Base-by-base conservation (phyloP, 345 rosid genomes). In the Eucalyptus erythrocorys region DNA sequence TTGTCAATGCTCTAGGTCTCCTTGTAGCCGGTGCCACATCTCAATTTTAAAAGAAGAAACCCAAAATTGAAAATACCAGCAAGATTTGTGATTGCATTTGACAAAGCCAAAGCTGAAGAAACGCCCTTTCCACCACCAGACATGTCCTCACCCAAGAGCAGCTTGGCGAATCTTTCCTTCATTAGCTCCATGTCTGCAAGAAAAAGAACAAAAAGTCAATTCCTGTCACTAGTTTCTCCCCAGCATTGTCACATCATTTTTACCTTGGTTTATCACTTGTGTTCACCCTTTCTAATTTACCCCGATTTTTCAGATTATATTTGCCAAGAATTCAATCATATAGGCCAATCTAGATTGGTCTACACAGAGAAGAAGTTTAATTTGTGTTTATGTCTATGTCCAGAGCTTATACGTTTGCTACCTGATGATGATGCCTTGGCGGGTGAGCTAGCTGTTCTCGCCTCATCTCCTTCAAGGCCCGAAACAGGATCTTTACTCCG, bases 121-220 rank as follows among this genome's bases (percentile, higher is more conserved):
- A 94, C 96, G 51, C 97, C 96, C 87, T 94, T 95, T 45, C 97
- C 97, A 19, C 96, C 96, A 7, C 97, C 97, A 13, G 97, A 95
- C 97, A 95, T 95, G 55, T 95, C 97, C 92, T 95, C 97, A 45
- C 96, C 97, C 88, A 95, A 66, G 49, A 95, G 95, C 93, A 95
- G 85, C 93, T 94, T 95, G 4, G 94, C 90, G 89, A 95, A 95
- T 91, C 88, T 94, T 61, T 94, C 97, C 95, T 94, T 94, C 95
- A 95, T 94, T 90, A 90, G 24, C 30, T 95, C 96, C 92, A 91
- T 88, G 34, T 93, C 97, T 95, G 92, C 86, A 81, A n/a, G 24
- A 48, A 76, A 21, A 37, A 76, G 27, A 37, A 37, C 47, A 14
- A 76, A 76, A 76, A 19, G 47, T 76, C 26, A 11, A 76, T 76